Evolutionary conservation across 2,329 filamentous ascomycete species (phyloP).

Genomic region (Helotiales sp.): DNA sequence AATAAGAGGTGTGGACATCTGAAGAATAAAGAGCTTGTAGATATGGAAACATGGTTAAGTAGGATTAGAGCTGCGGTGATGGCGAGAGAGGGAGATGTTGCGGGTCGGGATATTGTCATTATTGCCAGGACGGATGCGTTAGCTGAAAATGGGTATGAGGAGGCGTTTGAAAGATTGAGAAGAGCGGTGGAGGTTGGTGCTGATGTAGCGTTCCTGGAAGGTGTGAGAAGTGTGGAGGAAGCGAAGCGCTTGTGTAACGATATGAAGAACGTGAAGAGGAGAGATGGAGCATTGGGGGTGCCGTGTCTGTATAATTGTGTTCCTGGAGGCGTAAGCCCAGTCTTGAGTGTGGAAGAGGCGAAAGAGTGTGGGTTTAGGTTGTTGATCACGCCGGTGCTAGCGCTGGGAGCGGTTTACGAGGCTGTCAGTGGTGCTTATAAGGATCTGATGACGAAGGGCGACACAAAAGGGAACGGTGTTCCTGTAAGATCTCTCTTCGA

Average conservation of each 20-base stretch:
- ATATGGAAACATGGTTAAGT: slow-evolving; percentile 34
- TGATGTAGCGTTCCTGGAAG: slow-evolving; percentile 62
- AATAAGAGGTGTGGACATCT: slow-evolving; percentile 67
- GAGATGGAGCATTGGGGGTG: slow-evolving; percentile 42
- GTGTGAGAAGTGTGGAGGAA: slow-evolving; percentile 51
- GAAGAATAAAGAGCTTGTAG: slow-evolving; percentile 58
- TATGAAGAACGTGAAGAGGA: slow-evolving; percentile 46
- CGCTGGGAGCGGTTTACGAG: slow-evolving; percentile 47
- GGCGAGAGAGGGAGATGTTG: slow-evolving; percentile 45
- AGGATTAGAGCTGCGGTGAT: slow-evolving; percentile 56
- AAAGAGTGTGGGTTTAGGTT: slow-evolving; percentile 56
- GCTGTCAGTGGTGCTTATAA: slow-evolving; percentile 42
- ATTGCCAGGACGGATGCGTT: slow-evolving; percentile 65
- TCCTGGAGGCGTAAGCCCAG: slow-evolving; percentile 49
- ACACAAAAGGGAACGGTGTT: background rate
- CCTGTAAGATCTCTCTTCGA: slow-evolving; percentile 9
- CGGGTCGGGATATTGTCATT: slow-evolving; percentile 58
- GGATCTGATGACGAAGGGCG: slow-evolving; percentile 40
- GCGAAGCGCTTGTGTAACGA: slow-evolving; percentile 44
- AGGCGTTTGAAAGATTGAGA: slow-evolving; percentile 50
- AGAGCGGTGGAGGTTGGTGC: slow-evolving; percentile 55
- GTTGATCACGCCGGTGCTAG: slow-evolving; percentile 56
- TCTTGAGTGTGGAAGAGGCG: slow-evolving; percentile 52
- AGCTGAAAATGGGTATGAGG: slow-evolving; percentile 56
- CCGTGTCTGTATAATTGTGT: slow-evolving; percentile 17